Evolutionary conservation across 140 eudicot species (phyloP), one percentile per base, ranked within the genome.

Genomic region (Stevia rebaudiana): DNA sequence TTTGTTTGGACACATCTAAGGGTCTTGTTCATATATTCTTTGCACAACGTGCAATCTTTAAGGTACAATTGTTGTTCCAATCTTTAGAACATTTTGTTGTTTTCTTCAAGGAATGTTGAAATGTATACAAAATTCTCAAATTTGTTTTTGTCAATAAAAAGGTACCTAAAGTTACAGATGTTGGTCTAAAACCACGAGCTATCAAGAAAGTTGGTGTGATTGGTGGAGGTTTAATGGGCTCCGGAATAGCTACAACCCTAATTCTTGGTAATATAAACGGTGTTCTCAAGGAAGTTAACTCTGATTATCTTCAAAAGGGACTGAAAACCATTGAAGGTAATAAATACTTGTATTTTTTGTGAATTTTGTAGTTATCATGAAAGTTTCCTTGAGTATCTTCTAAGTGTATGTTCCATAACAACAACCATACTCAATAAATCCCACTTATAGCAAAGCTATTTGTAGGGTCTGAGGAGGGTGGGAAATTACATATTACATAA

Each of bases 221-320:
- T 40, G 97, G 97, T 57, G 97, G 95, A 51, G 97, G 97, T 15
- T 78, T 84, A 55, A 90, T 90, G 97, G 97, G 97, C 54, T 90
- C 97, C 10, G 97, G 97, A 69, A 90, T 90, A 52, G 94, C 95
- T 25, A 90, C 95, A 17, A 74, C 85, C 3, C 83, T 90, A 28
- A 70, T 87, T 21, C 41, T 90, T 61, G 68, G 83, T 73, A 78
- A 90, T 59, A 71, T 76, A 33, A 49, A 61, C 15, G 97, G 86
- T 67, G 63, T 90, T 51, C 84, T 90, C 18, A 90, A 90, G 63
- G 97, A 90, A 76, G 78, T 90, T 58, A 84, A 80, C 61, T 71
- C 92, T 18, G 83, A 84, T 69, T 87, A 50, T 76, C 95, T 90
- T 35, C 74, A 44, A 18, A 88, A 74, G 63, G 97, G 94, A 54